Base-by-base conservation (phyloP, 345 rosid genomes). In the Noccaea caerulescens region DNA sequence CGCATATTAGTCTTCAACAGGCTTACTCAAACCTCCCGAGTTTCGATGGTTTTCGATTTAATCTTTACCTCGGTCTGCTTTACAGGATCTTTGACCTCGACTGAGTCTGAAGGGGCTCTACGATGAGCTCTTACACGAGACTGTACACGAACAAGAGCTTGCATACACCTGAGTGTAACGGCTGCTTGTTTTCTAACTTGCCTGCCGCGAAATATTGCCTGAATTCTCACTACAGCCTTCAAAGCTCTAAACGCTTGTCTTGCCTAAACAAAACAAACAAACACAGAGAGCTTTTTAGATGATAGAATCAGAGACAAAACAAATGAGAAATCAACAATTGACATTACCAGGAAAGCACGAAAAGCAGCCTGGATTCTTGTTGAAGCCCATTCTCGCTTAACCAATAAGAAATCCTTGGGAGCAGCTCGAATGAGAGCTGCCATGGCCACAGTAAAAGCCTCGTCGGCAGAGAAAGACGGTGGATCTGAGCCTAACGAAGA, bases 71-170 rank as follows among this genome's bases (percentile, higher is more conserved):
- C 96, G 8, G 83, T 84, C 62, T 83, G 90, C 86, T 84, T 82
- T n/a, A 78, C 39, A 55, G 87, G 85, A 72, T 86, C 88, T 43
- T 72, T 50, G 1, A 63, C 52, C 57, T 76, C 81, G 16, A 50
- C 12, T 11, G 71, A 82, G n/a, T 84, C 84, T 1, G 79, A 73
- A 72, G 87, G 65, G 1, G 63, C 74, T 30, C 68, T 65, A 27
- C 49, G 80, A 27, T 80, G 85, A 18, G 93, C 92, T 72, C 96
- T 82, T 2, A 86, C 87, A 14, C 84, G 86, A 68, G 90, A 87
- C 79, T 94, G 98, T 51, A 86, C 97, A 59, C 96, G 78, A 18
- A 94, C 93, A 71, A 92, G 96, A 79, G 99, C 98, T 72, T 94
- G 97, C 98, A 94, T 94, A 73, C 98, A 89, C 84, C 89, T 80